Percentiles rank a stretch among this genome's conserved stretches.
phyloP scores from a whole-genome alignment of 208 protist genomes.

The Blastocrithidia nonstop region DNA sequence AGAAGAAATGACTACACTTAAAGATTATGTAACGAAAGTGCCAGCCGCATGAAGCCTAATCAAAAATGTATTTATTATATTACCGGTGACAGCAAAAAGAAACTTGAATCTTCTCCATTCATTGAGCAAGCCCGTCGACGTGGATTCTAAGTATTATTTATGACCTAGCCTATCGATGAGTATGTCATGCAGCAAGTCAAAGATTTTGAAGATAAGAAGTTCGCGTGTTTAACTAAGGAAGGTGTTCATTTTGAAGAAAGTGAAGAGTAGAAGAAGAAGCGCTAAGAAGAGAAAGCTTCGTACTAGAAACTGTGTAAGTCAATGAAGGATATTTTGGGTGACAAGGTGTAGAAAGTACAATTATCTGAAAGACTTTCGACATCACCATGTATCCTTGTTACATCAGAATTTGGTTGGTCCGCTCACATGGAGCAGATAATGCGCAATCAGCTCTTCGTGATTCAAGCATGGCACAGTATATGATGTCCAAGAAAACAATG shows the following conservation, averaged over 20 bases:
- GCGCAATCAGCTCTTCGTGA: constrained; percentile 98
- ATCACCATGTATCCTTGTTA: constrained; percentile 97
- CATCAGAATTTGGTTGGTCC: constrained; percentile 96
- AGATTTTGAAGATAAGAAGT: constrained; percentile 93
- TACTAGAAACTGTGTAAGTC: constrained; percentile 92
- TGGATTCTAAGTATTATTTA: constrained; percentile 86
- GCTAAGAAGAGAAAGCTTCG: constrained; percentile 88
- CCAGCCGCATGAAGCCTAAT: constrained; percentile 90
- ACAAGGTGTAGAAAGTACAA: constrained; percentile 98
- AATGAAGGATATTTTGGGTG: constrained; percentile 98
- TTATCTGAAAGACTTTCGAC: constrained; percentile 89
- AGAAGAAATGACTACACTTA: constrained; percentile 52
- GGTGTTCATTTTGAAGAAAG: constrained; percentile 92
- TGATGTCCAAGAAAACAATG: constrained; percentile 98
- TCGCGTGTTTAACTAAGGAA: constrained; percentile 99
- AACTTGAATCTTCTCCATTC: constrained; percentile 72
- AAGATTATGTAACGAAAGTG: constrained; percentile 86
- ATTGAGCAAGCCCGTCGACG: constrained; percentile 69
- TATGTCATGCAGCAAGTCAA: constrained; percentile 88
- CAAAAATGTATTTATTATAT: constrained; percentile 93
- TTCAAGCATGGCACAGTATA: constrained; percentile 92
- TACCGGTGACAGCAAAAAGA: constrained; percentile 57
- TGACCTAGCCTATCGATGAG: constrained; percentile 98
- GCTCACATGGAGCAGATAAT: constrained; percentile 99
- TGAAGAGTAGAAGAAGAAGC: constrained; percentile 95